Conservation (phyloP, 495 filamentous ascomycete genomes). For the Penicillium taxi region DNA sequence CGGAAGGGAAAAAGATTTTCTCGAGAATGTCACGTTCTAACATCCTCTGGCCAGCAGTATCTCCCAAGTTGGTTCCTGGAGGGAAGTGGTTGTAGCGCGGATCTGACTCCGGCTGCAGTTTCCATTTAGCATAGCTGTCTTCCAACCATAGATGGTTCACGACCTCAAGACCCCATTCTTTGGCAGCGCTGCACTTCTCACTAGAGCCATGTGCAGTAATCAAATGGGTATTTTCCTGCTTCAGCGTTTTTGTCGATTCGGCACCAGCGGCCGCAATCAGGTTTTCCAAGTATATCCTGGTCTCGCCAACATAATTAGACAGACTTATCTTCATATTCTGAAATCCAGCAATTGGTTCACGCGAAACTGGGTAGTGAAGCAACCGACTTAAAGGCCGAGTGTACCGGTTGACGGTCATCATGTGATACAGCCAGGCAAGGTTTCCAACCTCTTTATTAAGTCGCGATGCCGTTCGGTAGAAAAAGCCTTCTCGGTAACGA, state of each 20-base stretch:
- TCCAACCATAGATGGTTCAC: constrained; percentile 97
- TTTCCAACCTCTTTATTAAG: constrained; percentile 78
- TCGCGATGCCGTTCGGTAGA: constrained; percentile 70
- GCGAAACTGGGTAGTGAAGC: constrained; percentile 81
- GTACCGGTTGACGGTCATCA: constrained; percentile 84
- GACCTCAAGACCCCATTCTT: constrained; percentile 84
- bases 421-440: constrained; percentile 83
- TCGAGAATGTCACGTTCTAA: constrained; percentile 52
- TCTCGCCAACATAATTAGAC: constrained; percentile 94
- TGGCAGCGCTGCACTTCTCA: constrained; percentile 85
- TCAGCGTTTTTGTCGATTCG: constrained; percentile 86
- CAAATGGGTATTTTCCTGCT: constrained; percentile 87
- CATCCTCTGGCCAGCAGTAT: constrained; percentile 81
- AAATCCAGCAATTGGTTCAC: constrained; percentile 70
- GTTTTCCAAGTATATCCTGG: constrained; percentile 87
- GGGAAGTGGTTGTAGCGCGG: constrained; percentile 77
- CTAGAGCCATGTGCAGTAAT: constrained; percentile 81
- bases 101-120: constrained; percentile 56
- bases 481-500: constrained; percentile 70
- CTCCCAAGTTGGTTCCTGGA: constrained; percentile 77
- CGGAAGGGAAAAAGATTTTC: constrained; percentile 44
- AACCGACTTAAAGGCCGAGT: constrained; percentile 71
- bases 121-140: constrained; percentile 87
- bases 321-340: constrained; percentile 68
- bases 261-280: constrained; percentile 75